phyloP scores from a whole-genome alignment of 2,329 filamentous ascomycete species.

The Venturia nashicola region DNA sequence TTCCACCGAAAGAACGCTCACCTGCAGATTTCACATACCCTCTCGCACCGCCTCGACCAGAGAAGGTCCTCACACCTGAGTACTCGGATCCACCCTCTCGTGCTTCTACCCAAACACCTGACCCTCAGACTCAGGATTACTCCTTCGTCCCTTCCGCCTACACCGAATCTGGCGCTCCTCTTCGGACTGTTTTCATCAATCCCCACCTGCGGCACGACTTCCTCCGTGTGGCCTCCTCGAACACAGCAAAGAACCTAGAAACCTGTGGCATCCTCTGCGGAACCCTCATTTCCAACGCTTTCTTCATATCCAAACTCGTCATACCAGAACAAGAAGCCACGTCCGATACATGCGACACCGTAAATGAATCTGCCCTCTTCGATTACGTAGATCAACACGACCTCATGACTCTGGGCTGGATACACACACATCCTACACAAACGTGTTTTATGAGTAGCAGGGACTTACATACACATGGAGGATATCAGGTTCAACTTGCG shows the following conservation, averaged over 20 bases:
- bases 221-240: slow-evolving; percentile 57
- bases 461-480: slow-evolving; percentile 85
- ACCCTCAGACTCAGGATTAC: slow-evolving; percentile 44
- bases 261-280: slow-evolving; percentile 93
- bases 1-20: slow-evolving; percentile 4
- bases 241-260: slow-evolving; percentile 74
- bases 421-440: slow-evolving; percentile 93
- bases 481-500: slow-evolving; percentile 91
- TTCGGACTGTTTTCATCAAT: slow-evolving; percentile 82
- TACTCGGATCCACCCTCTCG: slow-evolving; percentile 13
- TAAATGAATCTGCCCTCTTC: slow-evolving; percentile 73
- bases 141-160: slow-evolving; percentile 78
- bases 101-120: slow-evolving; percentile 20
- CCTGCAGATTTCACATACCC: neutral
- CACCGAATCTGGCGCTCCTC: slow-evolving; percentile 75
- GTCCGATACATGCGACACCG: slow-evolving; percentile 86
- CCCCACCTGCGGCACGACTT: slow-evolving; percentile 62
- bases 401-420: slow-evolving; percentile 85
- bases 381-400: slow-evolving; percentile 81
- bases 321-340: slow-evolving; percentile 87
- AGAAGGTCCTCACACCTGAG: slow-evolving; percentile 1
- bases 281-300: slow-evolving; percentile 78
- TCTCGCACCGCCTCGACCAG: slow-evolving; percentile 1
- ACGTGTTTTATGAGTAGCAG: slow-evolving; percentile 96
- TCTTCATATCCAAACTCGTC: slow-evolving; percentile 80